Percentiles rank a stretch among this genome's conserved stretches.
phyloP scores from a whole-genome alignment of 495 filamentous ascomycete species.

The Aspergillus mulundensis region DNA sequence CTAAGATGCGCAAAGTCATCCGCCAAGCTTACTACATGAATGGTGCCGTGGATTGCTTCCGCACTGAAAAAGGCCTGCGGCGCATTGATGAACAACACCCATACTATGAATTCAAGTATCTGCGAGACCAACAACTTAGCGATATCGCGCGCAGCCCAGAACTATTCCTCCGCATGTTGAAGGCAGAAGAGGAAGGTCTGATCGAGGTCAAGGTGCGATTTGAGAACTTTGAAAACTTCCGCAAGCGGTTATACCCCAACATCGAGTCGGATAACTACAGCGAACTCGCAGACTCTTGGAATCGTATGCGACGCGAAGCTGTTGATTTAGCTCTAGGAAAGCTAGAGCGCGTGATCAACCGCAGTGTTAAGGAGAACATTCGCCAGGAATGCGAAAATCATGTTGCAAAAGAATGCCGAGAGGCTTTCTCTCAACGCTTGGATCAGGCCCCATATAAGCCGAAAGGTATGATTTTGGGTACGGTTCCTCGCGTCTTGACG shows the following conservation, averaged over 20 bases:
- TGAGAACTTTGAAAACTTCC: conserved; percentile 69
- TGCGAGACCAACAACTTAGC: conserved; percentile 75
- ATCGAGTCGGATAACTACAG: conserved; percentile 93
- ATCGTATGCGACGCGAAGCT: conserved; percentile 75
- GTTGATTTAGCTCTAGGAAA: conserved; percentile 76
- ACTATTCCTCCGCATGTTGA: conserved; percentile 90
- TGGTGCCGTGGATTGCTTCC: conserved; percentile 75
- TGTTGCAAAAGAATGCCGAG: conserved; percentile 74
- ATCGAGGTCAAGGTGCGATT: conserved; percentile 77
- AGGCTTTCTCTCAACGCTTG: conserved; percentile 78
- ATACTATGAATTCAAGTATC: conserved; percentile 97
- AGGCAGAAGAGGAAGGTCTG: conserved; percentile 88
- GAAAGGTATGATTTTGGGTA: conserved; percentile 86
- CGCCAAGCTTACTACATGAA: conserved; percentile 75
- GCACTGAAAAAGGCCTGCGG: conserved; percentile 90
- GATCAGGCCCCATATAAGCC: conserved; percentile 97
- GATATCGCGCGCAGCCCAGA: conserved; percentile 81
- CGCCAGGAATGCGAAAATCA: conserved; percentile 88
- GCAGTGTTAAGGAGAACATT: conserved; percentile 88
- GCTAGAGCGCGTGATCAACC: conserved; percentile 77
- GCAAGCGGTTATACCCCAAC: conserved; percentile 66
- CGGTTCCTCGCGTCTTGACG: conserved; percentile 78
- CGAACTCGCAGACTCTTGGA: conserved; percentile 94
- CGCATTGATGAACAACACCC: conserved; percentile 93
- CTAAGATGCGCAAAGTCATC: conserved; percentile 84